Evolutionary conservation across 1,139 yeast genomes (phyloP), one percentile per base, ranked within the genome.

Genomic region (Nakaseomyces kungkrabaensis): DNA sequence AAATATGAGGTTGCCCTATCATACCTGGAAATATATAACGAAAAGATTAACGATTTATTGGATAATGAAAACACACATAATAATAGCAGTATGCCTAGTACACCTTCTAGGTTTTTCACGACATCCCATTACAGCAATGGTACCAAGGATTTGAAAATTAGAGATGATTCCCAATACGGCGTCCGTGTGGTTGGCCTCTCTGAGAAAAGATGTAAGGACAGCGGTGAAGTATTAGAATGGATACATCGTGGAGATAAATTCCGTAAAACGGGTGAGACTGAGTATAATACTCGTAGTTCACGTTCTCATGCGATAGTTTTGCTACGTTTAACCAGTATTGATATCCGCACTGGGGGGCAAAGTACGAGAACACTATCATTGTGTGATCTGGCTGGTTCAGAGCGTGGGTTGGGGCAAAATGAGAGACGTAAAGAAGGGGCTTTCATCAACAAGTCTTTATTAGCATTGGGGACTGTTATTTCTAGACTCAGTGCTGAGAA

Each of bases 371-470:
- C 92, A 0, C 76, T 92, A 38, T 86, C 94, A 27, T 73, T 92
- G 51, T 92, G 97, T 72, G 98, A 92, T 68, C 75, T 92, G 61
- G 98, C 98, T 0, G 98, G 98, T 25, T 85, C 96, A 17, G 98
- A 92, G 67, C 76, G 87, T 51, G 97, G 96, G 0, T 83, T 95
- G 0, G 76, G 85, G 1, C 88, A 89, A 61, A 69, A 75, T 0
- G 96, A 67, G 50, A 76, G 97, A 59, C 73, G 97, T 52, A 86
- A 88, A 65, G 97, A 92, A 69, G 97, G 97, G 24, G 79, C 96
- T 0, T 90, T 76, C 63, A 92, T 92, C 62, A 92, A 92, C 70
- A 87, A 88, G 64, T 89, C 97, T 0, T 74, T 90, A 44, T 72
- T 92, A 52, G 95, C 97, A 0, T 74, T 90, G 49, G 89, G 96